Percentiles rank a stretch among this genome's conserved stretches.
These are phyloP conservation scores for Fusarium pseudoanthophilum DNA, from an alignment of 2,329 filamentous ascomycete genomes.

Conservation along the genomic window DNA sequence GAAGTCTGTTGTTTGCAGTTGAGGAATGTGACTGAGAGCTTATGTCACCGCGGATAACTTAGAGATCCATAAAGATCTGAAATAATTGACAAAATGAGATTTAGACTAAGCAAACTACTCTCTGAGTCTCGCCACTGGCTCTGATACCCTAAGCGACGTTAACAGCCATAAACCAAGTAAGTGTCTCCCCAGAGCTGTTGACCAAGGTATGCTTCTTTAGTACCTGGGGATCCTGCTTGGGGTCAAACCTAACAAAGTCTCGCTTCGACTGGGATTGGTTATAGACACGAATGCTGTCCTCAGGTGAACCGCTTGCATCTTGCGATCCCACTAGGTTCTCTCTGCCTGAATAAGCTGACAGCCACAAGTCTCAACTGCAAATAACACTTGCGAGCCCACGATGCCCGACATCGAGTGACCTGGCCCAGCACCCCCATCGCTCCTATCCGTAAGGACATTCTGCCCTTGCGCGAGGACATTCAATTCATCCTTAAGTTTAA, in stretches of 20 bases:
- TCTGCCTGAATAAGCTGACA: too few relatives aligned
- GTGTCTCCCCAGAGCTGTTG: not conserved
- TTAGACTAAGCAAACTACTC: not conserved
- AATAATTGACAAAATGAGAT: not conserved
- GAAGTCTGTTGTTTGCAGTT: too few relatives aligned
- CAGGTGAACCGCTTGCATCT: not conserved
- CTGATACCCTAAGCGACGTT: not conserved
- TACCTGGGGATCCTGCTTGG: not conserved
- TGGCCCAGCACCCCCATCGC: not conserved
- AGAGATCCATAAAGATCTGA: rapidly evolving
- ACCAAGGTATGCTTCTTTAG: not conserved
- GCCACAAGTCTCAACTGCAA: too few relatives aligned
- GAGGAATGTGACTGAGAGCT: not conserved
- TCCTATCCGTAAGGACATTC: not conserved
- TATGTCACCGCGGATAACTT: not conserved
- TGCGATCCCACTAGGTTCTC: too few relatives aligned
- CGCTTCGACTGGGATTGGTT: not conserved
- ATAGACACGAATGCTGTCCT: not conserved
- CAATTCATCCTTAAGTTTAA: not conserved
- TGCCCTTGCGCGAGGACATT: not conserved
- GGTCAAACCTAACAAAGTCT: not conserved
- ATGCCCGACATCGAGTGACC: not conserved
- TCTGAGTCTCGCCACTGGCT: not conserved
- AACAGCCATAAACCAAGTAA: not conserved
- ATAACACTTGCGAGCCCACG: not conserved